Evolutionary conservation across 768 basidiomycete species (phyloP), one percentile per base, ranked within the genome.

Genomic region (Ramaria rubella): DNA sequence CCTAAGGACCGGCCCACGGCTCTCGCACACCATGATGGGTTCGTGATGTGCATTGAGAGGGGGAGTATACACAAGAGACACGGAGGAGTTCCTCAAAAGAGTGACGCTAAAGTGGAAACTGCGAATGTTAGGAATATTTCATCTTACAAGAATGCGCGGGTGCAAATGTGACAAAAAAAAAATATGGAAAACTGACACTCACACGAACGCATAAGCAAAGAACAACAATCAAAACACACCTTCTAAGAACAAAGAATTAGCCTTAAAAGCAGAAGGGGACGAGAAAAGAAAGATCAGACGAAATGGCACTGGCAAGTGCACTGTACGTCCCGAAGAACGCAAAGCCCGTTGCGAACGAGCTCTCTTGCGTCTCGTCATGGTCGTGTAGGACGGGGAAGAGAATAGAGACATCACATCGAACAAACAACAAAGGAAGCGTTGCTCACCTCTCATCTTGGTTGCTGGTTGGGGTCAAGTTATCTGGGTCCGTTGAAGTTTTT

Each of bases 361-460:
- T 86, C 85, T 87, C 70, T 80, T 56, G 26, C 29, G 75, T 69
- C 86, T 87, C 86, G 82, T 76, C 87, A 89, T 83, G 80, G 87
- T 88, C 87, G 86, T 85, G 67, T 88, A 88, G 72, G 86, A 85
- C 86, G 86, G 86, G 86, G 86, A 88, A 89, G 86, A 88, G 87
- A 88, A 88, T 80, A 77, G 77, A 77, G 80, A 85, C 86, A 87
- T 87, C 84, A 68, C 58, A 17, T 55, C 44, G 43, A 45, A 38
- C 4, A 49, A n/a, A 59, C 58, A 8, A 5, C 17, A 17, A 21
- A 17, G 23, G 27, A 48, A 48, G 27, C 2, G 24, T 17, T 17
- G 11, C 8, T 48, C 23, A 19, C 17, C 46, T 24, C 29, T 23
- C 46, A 7, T 42, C 40, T n/a, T 42, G 46, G 21, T 48, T 7